Conservation (phyloP, 805 yeast genomes). For the Kodamaea hsintzibuensis region DNA sequence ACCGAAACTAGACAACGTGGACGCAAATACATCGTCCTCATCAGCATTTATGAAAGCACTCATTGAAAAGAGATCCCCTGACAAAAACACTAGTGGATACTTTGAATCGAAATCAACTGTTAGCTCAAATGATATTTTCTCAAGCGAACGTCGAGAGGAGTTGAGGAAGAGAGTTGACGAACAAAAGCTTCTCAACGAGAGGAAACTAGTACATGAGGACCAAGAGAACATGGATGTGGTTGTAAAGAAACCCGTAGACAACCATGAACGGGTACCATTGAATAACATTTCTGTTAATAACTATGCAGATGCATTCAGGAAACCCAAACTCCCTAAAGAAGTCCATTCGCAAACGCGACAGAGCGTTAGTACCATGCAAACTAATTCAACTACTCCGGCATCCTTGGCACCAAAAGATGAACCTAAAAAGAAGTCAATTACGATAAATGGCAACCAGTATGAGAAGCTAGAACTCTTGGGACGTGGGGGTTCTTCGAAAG, state of each 20-base stretch:
- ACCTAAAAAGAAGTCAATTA: conserved; percentile 28
- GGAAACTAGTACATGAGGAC: not conserved
- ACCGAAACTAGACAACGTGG: conserved; percentile 3
- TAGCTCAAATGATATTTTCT: conserved; percentile 5
- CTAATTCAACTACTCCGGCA: not conserved
- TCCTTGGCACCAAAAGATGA: conserved; percentile 13
- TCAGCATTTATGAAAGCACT: conserved; percentile 10
- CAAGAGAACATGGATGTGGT: conserved; percentile 6
- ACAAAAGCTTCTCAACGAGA: conserved; percentile 16
- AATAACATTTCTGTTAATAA: conserved; percentile 15
- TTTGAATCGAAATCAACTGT: not conserved
- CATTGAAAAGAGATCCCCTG: conserved; percentile 8
- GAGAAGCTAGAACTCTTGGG: conserved; percentile 80
- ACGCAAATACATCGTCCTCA: conserved; percentile 2
- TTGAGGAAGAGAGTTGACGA: conserved; percentile 27
- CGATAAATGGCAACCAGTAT: conserved; percentile 59
- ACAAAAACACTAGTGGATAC: not conserved
- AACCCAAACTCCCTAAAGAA: conserved; percentile 23
- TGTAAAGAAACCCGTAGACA: not conserved
- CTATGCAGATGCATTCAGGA: conserved; percentile 29
- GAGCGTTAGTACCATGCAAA: conserved; percentile 1
- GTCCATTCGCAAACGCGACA: not conserved
- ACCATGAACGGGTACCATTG: conserved; percentile 19
- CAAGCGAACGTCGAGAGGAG: conserved; percentile 20
- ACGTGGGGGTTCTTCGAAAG: conserved; percentile 91